Evolutionary conservation across 108 stramenopile species (phyloP).

Genomic region (Nitzschia sp.): DNA sequence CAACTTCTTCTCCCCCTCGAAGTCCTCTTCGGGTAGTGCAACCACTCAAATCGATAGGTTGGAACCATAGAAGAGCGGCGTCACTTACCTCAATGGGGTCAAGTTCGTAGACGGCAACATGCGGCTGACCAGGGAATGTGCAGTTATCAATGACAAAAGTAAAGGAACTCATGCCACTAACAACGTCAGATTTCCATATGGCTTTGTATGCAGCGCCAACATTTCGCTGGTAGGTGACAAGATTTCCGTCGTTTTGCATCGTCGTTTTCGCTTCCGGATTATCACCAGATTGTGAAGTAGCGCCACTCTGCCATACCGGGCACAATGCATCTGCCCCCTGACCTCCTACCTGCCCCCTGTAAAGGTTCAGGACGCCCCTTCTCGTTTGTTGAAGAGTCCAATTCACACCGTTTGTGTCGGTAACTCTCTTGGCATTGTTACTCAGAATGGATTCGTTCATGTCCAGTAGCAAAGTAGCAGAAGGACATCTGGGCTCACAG

Average conservation of each 20-base stretch:
- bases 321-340: background rate
- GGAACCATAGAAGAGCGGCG: background rate
- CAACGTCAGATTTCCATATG: too few relatives aligned
- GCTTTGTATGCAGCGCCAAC: background rate
- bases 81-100: background rate
- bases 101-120: background rate
- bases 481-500: background rate
- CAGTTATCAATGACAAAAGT: background rate
- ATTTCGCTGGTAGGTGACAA: background rate
- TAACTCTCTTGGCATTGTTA: too few relatives aligned
- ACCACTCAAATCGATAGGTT: too few relatives aligned
- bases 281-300: background rate
- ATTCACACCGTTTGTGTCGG: background rate
- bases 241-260: slow-evolving; percentile 1
- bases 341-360: background rate
- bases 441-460: background rate
- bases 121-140: background rate
- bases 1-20: too few relatives aligned
- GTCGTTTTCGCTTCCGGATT: background rate
- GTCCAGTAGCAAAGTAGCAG: background rate
- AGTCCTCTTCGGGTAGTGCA: too few relatives aligned
- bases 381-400: background rate
- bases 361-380: background rate
- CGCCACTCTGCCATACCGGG: background rate
- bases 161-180: background rate